phyloP scores from a whole-genome alignment of 768 basidiomycete genomes.

The Amanita phalloides region DNA sequence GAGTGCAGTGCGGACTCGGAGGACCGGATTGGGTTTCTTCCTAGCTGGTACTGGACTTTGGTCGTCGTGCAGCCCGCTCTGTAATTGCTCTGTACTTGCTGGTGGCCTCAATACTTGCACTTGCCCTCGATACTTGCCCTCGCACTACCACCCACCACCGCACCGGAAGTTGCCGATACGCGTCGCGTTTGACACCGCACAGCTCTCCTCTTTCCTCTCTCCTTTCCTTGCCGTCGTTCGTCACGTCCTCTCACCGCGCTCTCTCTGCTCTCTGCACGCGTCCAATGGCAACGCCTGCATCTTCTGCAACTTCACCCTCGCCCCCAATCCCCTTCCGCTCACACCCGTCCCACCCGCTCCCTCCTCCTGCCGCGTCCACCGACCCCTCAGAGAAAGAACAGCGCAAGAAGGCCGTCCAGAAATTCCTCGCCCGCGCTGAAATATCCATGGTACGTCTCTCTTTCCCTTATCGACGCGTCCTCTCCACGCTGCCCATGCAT shows the following conservation, averaged over 20 bases:
- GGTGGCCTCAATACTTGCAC: too few species aligned
- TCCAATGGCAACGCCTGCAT: slow-evolving; percentile 69
- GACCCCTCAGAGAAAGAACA: slow-evolving; percentile 46
- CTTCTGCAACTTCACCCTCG: slow-evolving; percentile 75
- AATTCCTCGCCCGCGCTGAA: slow-evolving; percentile 71
- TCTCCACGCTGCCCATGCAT: slow-evolving; percentile 13
- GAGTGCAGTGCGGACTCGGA: slow-evolving; percentile 23
- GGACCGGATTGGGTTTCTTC: slow-evolving; percentile 72
- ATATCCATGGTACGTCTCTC: slow-evolving; percentile 60
- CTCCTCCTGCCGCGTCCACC: slow-evolving; percentile 17
- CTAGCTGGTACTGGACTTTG: slow-evolving; percentile 57
- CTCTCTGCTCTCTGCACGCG: slow-evolving; percentile 20
- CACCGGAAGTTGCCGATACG: slow-evolving; percentile 38
- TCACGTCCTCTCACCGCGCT: slow-evolving; percentile 19
- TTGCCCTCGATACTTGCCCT: too few species aligned
- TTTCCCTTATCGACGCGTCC: slow-evolving; percentile 39
- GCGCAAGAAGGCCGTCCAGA: slow-evolving; percentile 58
- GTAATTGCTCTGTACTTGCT: too few species aligned
- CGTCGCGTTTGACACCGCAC: slow-evolving; percentile 36
- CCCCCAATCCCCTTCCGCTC: slow-evolving; percentile 54
- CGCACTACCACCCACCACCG: background rate
- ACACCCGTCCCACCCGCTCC: slow-evolving; percentile 31
- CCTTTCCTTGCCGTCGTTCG: slow-evolving; percentile 19
- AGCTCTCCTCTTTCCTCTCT: slow-evolving; percentile 16
- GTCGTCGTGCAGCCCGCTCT: too few species aligned